Evolutionary conservation across 805 yeast genomes (phyloP).

Genomic region (Saturnispora ahearnii): DNA sequence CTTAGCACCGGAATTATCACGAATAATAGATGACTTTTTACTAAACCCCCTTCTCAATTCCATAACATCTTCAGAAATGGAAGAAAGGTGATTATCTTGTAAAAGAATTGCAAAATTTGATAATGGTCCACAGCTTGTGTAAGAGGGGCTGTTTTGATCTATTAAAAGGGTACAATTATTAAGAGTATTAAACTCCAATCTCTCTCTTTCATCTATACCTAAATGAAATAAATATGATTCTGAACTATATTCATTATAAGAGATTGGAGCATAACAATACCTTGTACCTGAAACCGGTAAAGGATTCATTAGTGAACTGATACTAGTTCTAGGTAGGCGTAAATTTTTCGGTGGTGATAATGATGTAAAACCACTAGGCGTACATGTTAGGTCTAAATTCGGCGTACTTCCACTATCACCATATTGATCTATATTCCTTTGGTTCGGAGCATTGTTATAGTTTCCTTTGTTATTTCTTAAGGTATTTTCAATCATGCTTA

Average conservation of each 20-base stretch:
- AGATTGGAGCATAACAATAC: not conserved
- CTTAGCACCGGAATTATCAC: not conserved
- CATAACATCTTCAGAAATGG: conserved; percentile 5
- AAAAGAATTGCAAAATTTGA: not conserved
- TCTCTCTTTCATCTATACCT: conserved; percentile 6
- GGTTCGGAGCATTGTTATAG: not conserved
- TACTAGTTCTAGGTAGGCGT: conserved; percentile 2
- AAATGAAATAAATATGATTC: conserved; percentile 1
- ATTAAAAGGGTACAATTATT: not conserved
- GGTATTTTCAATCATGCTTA: conserved; percentile 5
- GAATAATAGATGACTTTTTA: not conserved
- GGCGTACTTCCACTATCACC: not conserved
- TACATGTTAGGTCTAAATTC: not conserved
- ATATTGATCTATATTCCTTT: not conserved
- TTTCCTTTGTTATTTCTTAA: not conserved
- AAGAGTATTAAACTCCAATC: not conserved
- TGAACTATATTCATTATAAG: not conserved
- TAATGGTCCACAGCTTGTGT: conserved; percentile 2
- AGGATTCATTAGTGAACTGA: conserved; percentile 8
- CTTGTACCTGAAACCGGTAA: conserved; percentile 1
- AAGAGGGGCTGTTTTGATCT: not conserved
- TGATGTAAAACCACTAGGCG: not conserved
- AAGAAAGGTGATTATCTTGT: conserved; percentile 4
- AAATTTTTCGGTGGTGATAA: not conserved
- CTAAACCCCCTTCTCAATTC: conserved; percentile 11